A percentile compares a stretch with the other conserved stretches of the same genome.
Evolutionary conservation across 176 grass and related monocot genomes (phyloP).

Genomic region (Ananas comosus): DNA sequence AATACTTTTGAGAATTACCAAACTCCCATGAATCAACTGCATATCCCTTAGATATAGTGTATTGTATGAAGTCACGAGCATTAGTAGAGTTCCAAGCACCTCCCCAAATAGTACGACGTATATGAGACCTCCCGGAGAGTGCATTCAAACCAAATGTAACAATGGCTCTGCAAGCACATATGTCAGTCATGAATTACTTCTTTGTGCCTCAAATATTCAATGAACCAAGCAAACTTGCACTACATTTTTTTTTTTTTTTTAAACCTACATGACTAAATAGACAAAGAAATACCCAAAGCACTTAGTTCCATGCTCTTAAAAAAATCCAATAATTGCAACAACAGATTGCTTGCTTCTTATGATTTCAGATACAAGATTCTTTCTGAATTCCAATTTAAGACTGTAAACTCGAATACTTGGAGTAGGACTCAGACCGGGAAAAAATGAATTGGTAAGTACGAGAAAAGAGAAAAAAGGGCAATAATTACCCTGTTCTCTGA

Average conservation of each 20-base stretch:
- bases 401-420: no score
- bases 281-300: neutral
- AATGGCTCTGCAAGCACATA: constrained; percentile 51
- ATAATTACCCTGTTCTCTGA: constrained; percentile 50
- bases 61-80: constrained; percentile 60
- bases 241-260: neutral
- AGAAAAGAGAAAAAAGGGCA: no score
- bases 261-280: neutral
- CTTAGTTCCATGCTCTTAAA: neutral
- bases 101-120: constrained; percentile 35
- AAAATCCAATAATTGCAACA: neutral
- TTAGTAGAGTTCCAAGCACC: constrained; percentile 84
- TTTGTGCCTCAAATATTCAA: no score
- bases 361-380: no score
- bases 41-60: constrained; percentile 55
- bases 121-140: constrained; percentile 50
- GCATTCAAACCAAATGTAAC: constrained; percentile 89
- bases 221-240: no score
- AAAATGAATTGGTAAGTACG: no score
- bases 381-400: no score
- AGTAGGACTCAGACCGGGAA: no score
- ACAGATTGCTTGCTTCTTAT: neutral
- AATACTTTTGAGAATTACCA: constrained; percentile 33
- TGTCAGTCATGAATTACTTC: neutral
- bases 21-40: constrained; percentile 98